Evolutionary conservation across 148 eudicot genomes (phyloP).

Genomic region (Amaranthus cruentus): DNA sequence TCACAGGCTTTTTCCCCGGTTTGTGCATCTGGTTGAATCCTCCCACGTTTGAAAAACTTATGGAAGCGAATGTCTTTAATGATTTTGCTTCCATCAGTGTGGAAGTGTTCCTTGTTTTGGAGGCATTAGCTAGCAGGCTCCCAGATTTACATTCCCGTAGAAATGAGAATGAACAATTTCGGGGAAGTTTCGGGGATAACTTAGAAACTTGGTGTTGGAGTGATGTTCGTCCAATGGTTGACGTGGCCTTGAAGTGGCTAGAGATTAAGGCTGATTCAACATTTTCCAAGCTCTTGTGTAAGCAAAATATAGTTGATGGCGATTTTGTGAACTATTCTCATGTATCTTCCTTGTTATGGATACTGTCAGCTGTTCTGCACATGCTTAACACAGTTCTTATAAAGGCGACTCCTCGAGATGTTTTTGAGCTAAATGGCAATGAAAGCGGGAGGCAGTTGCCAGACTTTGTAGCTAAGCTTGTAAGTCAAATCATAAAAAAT

Average conservation of each 20-base stretch:
- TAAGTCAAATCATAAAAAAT: conserved; percentile 41
- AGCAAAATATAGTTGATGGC: conserved; percentile 25
- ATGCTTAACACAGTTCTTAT: conserved; percentile 58
- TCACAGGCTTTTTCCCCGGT: conserved; percentile 63
- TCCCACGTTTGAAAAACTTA: conserved; percentile 56
- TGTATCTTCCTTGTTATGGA: conserved; percentile 52
- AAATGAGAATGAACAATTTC: conserved; percentile 22
- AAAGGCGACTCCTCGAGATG: conserved; percentile 57
- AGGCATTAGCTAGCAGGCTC: conserved; percentile 54
- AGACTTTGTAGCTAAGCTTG: conserved; percentile 64
- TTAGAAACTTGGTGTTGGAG: conserved; percentile 65
- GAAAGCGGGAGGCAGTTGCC: conserved; percentile 46
- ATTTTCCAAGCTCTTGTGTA: conserved; percentile 30
- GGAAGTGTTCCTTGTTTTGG: conserved; percentile 69
- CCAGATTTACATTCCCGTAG: conserved; percentile 46
- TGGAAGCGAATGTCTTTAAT: conserved; percentile 39
- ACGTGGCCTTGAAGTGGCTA: conserved; percentile 67
- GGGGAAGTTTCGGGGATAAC: conserved; percentile 31
- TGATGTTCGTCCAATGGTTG: conserved; percentile 67
- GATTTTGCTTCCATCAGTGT: conserved; percentile 59
- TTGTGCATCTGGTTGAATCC: conserved; percentile 73
- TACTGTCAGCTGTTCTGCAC: conserved; percentile 61
- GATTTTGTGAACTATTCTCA: conserved; percentile 14
- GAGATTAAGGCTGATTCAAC: conserved; percentile 34
- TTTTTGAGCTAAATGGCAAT: conserved; percentile 16